phyloP scores from a whole-genome alignment of 2,329 filamentous ascomycete genomes.

The Graphilbum ipis-grandicollis region DNA sequence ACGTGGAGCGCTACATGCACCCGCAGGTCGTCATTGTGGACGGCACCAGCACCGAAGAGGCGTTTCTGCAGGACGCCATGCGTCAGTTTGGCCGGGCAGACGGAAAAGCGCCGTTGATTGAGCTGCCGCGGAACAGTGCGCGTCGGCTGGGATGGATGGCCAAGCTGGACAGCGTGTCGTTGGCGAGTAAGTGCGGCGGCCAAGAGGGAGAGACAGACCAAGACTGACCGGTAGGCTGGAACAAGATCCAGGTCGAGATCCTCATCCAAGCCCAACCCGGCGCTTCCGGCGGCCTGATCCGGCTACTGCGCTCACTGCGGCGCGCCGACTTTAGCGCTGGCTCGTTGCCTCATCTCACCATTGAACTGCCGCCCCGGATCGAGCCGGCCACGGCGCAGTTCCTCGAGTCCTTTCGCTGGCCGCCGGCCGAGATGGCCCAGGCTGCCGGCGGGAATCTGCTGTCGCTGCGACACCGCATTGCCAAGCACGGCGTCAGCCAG shows the following conservation, averaged over 20 bases:
- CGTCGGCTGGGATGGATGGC: constrained; percentile 61
- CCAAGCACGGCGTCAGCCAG: constrained; percentile 37
- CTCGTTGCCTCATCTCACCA: constrained; percentile 55
- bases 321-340: constrained; percentile 60
- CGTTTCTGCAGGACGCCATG: constrained; percentile 46
- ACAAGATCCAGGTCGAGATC: constrained; percentile 63
- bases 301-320: constrained; percentile 60
- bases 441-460: constrained; percentile 34
- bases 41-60: constrained; percentile 46
- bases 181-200: constrained; percentile 33
- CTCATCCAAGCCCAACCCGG: constrained; percentile 57
- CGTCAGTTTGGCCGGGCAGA: constrained; percentile 29
- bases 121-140: constrained; percentile 47
- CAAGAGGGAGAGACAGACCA: background rate
- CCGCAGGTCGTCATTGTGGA: constrained; percentile 66
- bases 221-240: constrained; percentile 42
- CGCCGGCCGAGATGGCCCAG: constrained; percentile 25
- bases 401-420: constrained; percentile 51
- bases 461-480: constrained; percentile 58
- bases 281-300: constrained; percentile 57
- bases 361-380: constrained; percentile 61
- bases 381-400: constrained; percentile 48
- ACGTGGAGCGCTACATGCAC: constrained; percentile 57
- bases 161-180: constrained; percentile 53
- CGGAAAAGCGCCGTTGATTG: constrained; percentile 48